Base-by-base conservation (phyloP, 2,329 filamentous ascomycete genomes). In the Coleophoma eucalyptorum region DNA sequence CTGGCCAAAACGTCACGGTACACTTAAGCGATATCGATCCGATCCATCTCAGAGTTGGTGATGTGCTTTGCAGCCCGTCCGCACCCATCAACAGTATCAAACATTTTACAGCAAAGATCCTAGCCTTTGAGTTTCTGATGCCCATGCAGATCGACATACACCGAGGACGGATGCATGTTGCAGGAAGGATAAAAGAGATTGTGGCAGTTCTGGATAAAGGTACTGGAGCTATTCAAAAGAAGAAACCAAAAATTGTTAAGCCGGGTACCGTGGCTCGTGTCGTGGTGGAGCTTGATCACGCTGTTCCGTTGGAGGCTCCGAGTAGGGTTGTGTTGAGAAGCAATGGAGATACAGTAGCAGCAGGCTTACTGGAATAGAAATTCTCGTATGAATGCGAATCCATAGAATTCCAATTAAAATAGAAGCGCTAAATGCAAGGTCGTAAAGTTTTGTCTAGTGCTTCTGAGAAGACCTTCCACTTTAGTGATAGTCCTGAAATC, bases 141-240 rank as follows among this genome's bases (percentile, higher is more conserved):
- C 93, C 93, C 0, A 94, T 93, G 82, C 82, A 83, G 20, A 82
- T 97, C 10, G 93, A 97, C 62, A 83, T 99, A 8, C 92, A 97
- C 67, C 78, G 90, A 18, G 94, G 94, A 0, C 79, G 91, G 8
- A 71, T 97, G 46, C 89, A 96, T 66, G 83, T 85, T 0, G 79
- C 89, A 0, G 94, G 89, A 0, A 80, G 81, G 44, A 87, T 99
- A 38, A 77, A 78, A 48, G 80, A 83, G 55, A 77, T 97, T 56
- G 71, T 87, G 8, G 89, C 87, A 0, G 77, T 84, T 2, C 69
- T 97, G 41, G 89, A 97, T 67, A 95, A 95, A 69, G 76, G 78
- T 8, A 89, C 81, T 1, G 93, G 91, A 0, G 77, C 80, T n/a
- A 72, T 87, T 1, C 65, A 84, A 40, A 95, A 92, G 76, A 95